Evolutionary conservation across 2,329 filamentous ascomycete species (phyloP), one percentile per base, ranked within the genome.

Genomic region (Cladosporium sp.): DNA sequence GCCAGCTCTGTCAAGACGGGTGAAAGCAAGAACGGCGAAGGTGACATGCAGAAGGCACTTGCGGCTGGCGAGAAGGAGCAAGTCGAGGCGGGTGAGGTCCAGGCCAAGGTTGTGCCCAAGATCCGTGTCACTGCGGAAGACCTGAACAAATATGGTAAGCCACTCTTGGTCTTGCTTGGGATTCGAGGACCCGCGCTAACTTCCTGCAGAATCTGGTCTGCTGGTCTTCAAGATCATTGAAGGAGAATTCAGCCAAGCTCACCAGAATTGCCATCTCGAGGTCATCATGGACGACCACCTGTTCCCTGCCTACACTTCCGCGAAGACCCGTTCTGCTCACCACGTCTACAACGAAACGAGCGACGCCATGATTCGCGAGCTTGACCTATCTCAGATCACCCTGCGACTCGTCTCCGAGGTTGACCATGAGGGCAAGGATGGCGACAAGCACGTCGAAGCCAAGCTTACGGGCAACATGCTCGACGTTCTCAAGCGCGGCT

Each of bases 341-440:
- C 80, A 84, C 65, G 87, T 82, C 49, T 89, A 97, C 69, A 88
- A 93, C 61, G 93, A 98, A 71, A 90, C 80, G 75, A 91, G 92
- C 45, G 93, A 98, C 70, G 93, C 90, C 50, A 90, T 98, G 71
- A 87, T 98, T 55, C 89, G 93, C 56, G 93, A 98, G 70, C 79
- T 98, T n/a, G 95, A 98, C 59, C 91, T 96, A 62, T 98, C 93
- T 3, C 87, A 86, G 59, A 83, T 98, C 54, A 97, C 91, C 0
- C 79, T 98, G 58, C 87, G 90, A 53, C 78, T 96, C 44, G 84
- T 89, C 41, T 87, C 92, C 64, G 89, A 90, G 67, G 78, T 82
- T 13, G 86, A 95, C 59, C 82, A 81, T 62, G 84, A 85, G 57
- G 83, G 84, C 18, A 82, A 86, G 44, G 84, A 79, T 38, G 73